Evolutionary conservation across 139 green algal species (phyloP).

Genomic region (Micractinium sp.): DNA sequence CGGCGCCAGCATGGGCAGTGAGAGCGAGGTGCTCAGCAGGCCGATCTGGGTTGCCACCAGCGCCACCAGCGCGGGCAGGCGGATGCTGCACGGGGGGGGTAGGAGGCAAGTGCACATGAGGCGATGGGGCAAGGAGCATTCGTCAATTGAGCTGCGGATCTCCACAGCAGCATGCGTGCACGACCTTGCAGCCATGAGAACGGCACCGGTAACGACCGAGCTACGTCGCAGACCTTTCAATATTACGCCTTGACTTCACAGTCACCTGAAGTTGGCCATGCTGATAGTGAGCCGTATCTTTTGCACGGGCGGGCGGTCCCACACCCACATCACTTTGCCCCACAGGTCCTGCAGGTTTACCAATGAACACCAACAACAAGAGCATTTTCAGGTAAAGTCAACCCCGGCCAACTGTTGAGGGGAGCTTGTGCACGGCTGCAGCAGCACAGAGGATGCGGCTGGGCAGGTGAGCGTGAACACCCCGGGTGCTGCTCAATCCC

Average conservation of each 20-base stretch:
- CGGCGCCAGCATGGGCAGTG: constrained; percentile 83
- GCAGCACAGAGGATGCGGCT: too few relatives aligned
- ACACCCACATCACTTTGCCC: constrained; percentile 69
- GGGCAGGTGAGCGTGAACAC: too few relatives aligned
- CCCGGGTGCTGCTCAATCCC: too few relatives aligned
- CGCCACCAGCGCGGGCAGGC: constrained; percentile 66
- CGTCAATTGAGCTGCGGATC: background rate
- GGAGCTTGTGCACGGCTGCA: too few relatives aligned
- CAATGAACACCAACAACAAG: background rate
- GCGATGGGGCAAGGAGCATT: background rate
- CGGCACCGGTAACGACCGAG: too few relatives aligned
- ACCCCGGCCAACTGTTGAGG: too few relatives aligned
- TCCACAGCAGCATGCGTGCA: background rate
- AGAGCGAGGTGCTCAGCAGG: constrained; percentile 66
- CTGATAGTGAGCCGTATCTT: constrained; percentile 68
- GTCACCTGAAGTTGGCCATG: constrained; percentile 69
- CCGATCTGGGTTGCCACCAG: constrained; percentile 64
- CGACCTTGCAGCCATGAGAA: too few relatives aligned
- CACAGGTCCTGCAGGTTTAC: constrained; percentile 53
- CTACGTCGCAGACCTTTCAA: constrained; percentile 55
- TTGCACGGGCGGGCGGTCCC: constrained; percentile 69
- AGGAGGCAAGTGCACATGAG: constrained; percentile 44
- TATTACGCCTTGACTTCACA: too few relatives aligned
- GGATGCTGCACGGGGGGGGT: constrained; percentile 37
- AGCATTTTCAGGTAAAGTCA: too few relatives aligned